Base-by-base conservation (phyloP, 768 basidiomycete species). In the Lanmaoa rubissima region DNA sequence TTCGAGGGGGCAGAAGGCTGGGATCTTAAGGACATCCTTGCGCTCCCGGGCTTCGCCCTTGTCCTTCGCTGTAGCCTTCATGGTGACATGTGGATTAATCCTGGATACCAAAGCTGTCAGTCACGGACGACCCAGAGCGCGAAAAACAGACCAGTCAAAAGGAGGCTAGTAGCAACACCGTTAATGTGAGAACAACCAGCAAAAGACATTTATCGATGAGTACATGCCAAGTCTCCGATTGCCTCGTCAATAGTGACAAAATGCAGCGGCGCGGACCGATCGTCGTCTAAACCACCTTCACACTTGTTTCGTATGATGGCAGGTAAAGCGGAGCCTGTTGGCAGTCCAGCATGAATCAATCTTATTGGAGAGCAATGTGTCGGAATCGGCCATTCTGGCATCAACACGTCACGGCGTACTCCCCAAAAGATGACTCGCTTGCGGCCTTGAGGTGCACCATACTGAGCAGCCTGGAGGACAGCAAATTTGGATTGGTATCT, bases 371-470 rank as follows among this genome's bases (percentile, higher is more conserved):
- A 53, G 74, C 78, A 68, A 65, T 90, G 84, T 1, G 82, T 79
- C 0, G 89, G 89, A 17, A 83, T 64, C 0, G 89, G 89, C 62
- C 83, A 86, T 11, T 80, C 71, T 0, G 89, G 89, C 16, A 88
- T 66, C 19, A 76, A 65, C 2, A 82, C 51, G 31, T 83, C 86
- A 9, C 79, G 78, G 51, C 78, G 82, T 5, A 87, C 84, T 26
- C 80, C 87, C 76, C 79, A 80, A 66, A 91, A 84, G 44, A 92
- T 87, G 13, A 90, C 78, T 17, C 90, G 77, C 28, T 76, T 72
- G 10, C 90, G 82, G 45, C 77, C 74, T 72, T 92, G 90, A 17
- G 90, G 88, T 21, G 81, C 79, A 28, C 90, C 90, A 69, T 90
- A 90, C 36, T 84, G 83, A 0, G 78, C 83, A 24, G 88, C 85